Evolutionary conservation across 1,284 basidiomycete genomes (phyloP).

Genomic region (Hemileia vastatrix): DNA sequence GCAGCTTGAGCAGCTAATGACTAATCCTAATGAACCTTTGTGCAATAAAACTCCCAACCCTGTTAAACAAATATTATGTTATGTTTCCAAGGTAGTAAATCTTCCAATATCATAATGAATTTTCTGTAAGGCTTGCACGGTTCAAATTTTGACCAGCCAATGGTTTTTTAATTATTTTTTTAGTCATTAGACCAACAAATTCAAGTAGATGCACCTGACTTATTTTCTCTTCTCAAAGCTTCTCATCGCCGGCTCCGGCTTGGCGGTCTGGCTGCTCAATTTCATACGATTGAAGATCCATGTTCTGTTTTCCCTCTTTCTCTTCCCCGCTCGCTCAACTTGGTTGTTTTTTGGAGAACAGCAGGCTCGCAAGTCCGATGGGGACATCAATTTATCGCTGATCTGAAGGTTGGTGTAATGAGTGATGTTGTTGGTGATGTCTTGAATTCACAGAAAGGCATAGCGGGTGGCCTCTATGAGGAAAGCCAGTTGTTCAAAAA

Average conservation of each 20-base stretch:
- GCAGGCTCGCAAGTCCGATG: constrained; percentile 50
- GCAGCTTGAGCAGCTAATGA: constrained; percentile 3
- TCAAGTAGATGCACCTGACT: constrained; percentile 34
- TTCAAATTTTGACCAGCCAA: background rate
- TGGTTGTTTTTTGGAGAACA: constrained; percentile 64
- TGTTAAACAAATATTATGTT: no score
- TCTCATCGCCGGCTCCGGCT: constrained; percentile 50
- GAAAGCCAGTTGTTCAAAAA: constrained; percentile 66
- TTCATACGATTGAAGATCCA: constrained; percentile 56
- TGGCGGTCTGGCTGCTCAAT: constrained; percentile 46
- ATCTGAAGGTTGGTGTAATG: constrained; percentile 57
- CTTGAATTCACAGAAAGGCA: constrained; percentile 55
- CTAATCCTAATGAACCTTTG: background rate
- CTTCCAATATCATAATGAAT: no score
- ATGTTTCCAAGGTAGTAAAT: no score
- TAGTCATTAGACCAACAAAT: constrained; percentile 25
- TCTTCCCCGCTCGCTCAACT: constrained; percentile 60
- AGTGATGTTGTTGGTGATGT: constrained; percentile 53
- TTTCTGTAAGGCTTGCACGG: no score
- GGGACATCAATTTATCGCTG: constrained; percentile 57
- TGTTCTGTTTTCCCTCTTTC: constrained; percentile 65
- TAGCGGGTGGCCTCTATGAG: constrained; percentile 71
- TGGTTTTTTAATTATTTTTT: background rate
- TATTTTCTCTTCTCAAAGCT: constrained; percentile 45
- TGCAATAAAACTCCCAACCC: background rate